Evolutionary conservation across 441 rosid genomes (phyloP), one percentile per base, ranked within the genome.

Genomic region (Pelargonium citronellum): DNA sequence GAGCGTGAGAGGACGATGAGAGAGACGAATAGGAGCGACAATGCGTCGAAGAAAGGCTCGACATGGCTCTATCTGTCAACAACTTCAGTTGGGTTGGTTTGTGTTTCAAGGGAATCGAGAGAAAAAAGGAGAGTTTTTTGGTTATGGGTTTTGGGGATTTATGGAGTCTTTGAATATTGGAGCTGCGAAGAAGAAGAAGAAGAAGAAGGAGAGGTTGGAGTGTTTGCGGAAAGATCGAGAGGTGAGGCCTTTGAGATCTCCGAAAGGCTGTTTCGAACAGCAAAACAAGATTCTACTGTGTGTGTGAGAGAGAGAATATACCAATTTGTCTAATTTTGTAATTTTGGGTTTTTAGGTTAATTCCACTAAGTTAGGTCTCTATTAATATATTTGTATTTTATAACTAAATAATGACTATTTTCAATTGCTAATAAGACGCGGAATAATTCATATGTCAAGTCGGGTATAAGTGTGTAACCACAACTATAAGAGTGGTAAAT

Each of bases 241-340:
- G n/a, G 55, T 47, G 13, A 47, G 13, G 55, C 55, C 55, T n/a
- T 47, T 47, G 55, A 47, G n/a, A 47, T 47, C 55, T 47, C 55
- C 55, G 55, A 47, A 47, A 47, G 15, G 55, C 55, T 47, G 55
- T 16, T 47, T 47, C 55, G 55, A 47, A 47, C 15, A 22, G 5
- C 15, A 47, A 10, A 27, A 27, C 30, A 27, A 27, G 30, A 27
- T 27, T 27, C 30, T 27, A 27, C 30, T 27, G 30, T 27, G 30
- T 27, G 30, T 27, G 30, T 11, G 55, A 47, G n/a, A 47, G 15
- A 47, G 15, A 11, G 12, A 47, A 47, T 4, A 3, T 11, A 47
- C 55, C 13, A 47, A 47, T 10, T 47, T 47, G 55, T 47, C 13
- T 47, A 47, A 47, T 11, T 47, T 47, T 9, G 12, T 11, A 27